These are phyloP conservation scores for Citrus sp. DNA, from an alignment of 345 rosid species.

Conservation along the genomic window DNA sequence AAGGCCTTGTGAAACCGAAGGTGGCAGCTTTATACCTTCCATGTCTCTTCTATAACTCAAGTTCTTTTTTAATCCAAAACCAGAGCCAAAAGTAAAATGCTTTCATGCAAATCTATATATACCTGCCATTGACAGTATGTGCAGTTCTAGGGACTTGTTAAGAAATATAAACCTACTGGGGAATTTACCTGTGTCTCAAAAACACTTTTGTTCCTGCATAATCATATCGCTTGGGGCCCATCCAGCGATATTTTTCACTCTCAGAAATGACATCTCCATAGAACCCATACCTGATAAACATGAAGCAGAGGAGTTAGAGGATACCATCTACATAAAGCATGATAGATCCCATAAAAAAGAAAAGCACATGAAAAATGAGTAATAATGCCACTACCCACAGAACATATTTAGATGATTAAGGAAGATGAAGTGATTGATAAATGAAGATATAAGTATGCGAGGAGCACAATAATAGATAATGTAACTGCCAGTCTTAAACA, in stretches of 20 bases:
- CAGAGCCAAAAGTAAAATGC: neutral
- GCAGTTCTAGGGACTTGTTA: neutral
- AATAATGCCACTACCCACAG: neutral
- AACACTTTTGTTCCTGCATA: constrained; percentile 93
- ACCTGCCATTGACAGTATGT: neutral
- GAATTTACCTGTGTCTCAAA: constrained; percentile 69
- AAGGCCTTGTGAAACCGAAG: neutral
- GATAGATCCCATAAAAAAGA: neutral
- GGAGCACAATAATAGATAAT: neutral
- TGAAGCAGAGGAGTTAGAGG: constrained; percentile 2
- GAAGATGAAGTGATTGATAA: neutral
- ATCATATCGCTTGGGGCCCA: constrained; percentile 97
- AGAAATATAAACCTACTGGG: constrained; percentile 1
- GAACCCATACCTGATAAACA: constrained; percentile 70
- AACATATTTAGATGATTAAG: neutral
- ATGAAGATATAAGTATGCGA: neutral
- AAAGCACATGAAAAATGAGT: neutral
- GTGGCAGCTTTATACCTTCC: neutral
- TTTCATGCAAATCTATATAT: neutral
- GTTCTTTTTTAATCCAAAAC: neutral
- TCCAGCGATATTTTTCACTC: constrained; percentile 95
- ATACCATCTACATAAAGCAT: constrained; percentile 1
- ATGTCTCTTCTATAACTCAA: neutral
- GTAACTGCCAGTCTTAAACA: neutral
- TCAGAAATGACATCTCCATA: constrained; percentile 94